phyloP scores from a whole-genome alignment of 495 filamentous ascomycete genomes.

The Chaetomidium leptoderma region DNA sequence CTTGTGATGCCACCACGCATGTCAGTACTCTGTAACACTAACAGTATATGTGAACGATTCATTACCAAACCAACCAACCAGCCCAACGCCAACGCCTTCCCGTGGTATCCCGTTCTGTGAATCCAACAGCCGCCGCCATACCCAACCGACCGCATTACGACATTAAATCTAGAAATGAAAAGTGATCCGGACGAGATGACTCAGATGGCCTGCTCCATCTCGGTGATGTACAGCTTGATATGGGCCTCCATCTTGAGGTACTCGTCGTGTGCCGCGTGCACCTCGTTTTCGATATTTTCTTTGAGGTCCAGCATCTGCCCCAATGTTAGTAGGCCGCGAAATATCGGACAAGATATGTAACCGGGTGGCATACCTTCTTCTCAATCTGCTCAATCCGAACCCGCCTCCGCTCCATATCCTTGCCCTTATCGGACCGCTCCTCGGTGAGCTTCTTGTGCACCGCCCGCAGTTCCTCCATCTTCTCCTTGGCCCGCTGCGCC shows the following conservation, averaged over 20 bases:
- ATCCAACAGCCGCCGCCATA: slow-evolving; percentile 8
- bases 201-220: slow-evolving; percentile 93
- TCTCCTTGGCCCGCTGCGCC: slow-evolving; percentile 68
- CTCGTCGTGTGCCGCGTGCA: slow-evolving; percentile 80
- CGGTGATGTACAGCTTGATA: slow-evolving; percentile 93
- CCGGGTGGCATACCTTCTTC: slow-evolving; percentile 71
- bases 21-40: not conserved
- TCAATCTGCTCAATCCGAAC: slow-evolving; percentile 95
- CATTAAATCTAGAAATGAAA: slow-evolving; percentile 20
- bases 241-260: slow-evolving; percentile 95
- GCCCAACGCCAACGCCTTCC: slow-evolving; percentile 16
- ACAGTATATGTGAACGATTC: slow-evolving; percentile 2
- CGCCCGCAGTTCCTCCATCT: slow-evolving; percentile 83
- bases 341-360: slow-evolving; percentile 14
- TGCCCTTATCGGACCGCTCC: slow-evolving; percentile 76
- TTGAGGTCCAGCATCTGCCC: slow-evolving; percentile 89
- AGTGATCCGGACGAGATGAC: not conserved
- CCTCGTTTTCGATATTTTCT: slow-evolving; percentile 92
- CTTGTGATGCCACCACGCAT: not conserved
- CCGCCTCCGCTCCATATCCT: slow-evolving; percentile 84
- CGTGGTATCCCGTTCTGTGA: slow-evolving; percentile 22
- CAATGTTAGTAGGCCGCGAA: slow-evolving; percentile 33
- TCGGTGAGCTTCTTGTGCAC: slow-evolving; percentile 77
- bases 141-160: slow-evolving; percentile 18
- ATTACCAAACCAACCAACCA: not conserved